Evolutionary conservation across 345 rosid genomes (phyloP), one percentile per base, ranked within the genome.

Genomic region (Draba incana): DNA sequence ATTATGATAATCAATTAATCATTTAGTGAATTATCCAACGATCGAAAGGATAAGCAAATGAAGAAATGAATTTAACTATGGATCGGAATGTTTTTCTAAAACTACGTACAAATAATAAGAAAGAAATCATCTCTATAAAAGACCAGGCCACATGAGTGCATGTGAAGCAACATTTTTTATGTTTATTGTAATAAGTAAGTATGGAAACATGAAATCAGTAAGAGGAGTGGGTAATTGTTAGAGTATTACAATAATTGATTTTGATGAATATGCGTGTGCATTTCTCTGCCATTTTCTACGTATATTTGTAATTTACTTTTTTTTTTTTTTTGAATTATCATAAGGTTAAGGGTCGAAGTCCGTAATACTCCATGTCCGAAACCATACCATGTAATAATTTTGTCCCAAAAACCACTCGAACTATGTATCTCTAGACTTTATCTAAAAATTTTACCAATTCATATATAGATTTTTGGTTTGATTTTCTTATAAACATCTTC

Each of bases 131-230:
- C 2, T 33, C 6, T 0, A 39, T 6, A n/a, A 23, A 51, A 66
- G 37, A 66, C 37, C 42, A 51, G 66, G 3, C 44, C 72, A 66
- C 77, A 67, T 66, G 77, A 74, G 63, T 59, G 51, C 77, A 74
- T 74, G 72, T 74, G 77, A 60, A 66, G 68, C 51, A 60, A 45
- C 38, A 23, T 13, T 44, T 51, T 66, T 51, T 66, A 12, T 66
- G 57, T 27, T 46, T 59, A 50, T 24, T 20, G 62, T 51, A 52
- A 43, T 61, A 33, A 41, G 43, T 51, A 37, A 20, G 15, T 13
- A 15, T 46, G 31, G 27, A 55, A 71, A 72, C 77, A 74, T 52
- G 68, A 50, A 50, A 57, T 44, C 66, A 24, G 77, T 50, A 73
- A 66, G 71, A 57, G 64, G 65, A 73, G 62, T 66, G 53, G 77